Evolutionary conservation across 2,329 filamentous ascomycete species (phyloP).

Genomic region (Aspergillus versicolor): DNA sequence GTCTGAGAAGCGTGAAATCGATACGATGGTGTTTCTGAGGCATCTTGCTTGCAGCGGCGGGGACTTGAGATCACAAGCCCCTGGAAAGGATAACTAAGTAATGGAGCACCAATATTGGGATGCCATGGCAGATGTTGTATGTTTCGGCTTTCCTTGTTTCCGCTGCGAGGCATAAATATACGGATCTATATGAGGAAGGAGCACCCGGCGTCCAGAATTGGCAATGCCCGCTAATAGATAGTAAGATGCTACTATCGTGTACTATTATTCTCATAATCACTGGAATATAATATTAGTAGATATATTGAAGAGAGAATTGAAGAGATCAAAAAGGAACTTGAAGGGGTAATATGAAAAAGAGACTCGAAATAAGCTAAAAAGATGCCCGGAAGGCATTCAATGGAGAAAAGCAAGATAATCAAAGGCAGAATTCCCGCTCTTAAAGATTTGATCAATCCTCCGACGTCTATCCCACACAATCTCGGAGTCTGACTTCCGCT

Average conservation of each 20-base stretch:
- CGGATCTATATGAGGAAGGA: not conserved
- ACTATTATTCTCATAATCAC: too few relatives aligned
- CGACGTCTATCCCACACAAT: constrained; percentile 53
- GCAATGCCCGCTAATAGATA: not conserved
- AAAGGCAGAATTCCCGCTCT: constrained; percentile 41
- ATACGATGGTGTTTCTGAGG: constrained; percentile 15
- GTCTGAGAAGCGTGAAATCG: constrained; percentile 19
- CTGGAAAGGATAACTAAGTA: constrained; percentile 1
- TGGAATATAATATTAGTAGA: too few relatives aligned
- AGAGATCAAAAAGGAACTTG: too few relatives aligned
- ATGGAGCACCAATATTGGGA: not conserved
- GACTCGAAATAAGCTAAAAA: too few relatives aligned
- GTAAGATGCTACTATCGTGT: too few relatives aligned
- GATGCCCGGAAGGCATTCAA: constrained; percentile 7
- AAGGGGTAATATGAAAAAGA: too few relatives aligned
- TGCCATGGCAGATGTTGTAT: not conserved
- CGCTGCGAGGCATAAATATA: not conserved
- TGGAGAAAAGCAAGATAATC: constrained; percentile 28
- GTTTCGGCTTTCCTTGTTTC: not conserved
- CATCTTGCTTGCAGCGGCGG: constrained; percentile 8
- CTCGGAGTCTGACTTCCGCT: constrained; percentile 37
- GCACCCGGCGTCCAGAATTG: not conserved
- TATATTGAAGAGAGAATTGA: too few relatives aligned
- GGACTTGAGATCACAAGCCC: not conserved
- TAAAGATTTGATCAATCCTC: constrained; percentile 50